Conservation (phyloP, 179 eudicot genomes). For the Dionaea muscipula region DNA sequence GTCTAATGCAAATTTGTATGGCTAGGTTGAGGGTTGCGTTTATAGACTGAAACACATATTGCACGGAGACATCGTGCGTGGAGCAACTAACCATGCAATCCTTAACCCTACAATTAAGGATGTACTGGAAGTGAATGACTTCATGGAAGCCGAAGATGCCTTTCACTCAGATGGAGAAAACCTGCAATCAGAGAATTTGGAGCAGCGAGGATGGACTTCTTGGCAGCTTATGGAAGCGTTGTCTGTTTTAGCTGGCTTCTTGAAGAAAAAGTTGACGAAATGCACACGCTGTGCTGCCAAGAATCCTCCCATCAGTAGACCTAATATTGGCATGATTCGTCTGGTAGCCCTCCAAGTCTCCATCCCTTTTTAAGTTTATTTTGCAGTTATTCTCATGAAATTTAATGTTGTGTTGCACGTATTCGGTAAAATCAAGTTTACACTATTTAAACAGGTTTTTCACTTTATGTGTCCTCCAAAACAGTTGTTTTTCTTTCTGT, state of each 20-base stretch:
- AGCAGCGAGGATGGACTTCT: slow-evolving; percentile 53
- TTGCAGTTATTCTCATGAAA: no score
- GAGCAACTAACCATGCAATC: slow-evolving; percentile 22
- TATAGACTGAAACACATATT: slow-evolving; percentile 46
- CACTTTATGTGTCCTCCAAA: no score
- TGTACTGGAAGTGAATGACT: neutral
- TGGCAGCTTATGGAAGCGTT: slow-evolving; percentile 59
- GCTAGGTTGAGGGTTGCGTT: slow-evolving; percentile 51
- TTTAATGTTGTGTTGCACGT: no score
- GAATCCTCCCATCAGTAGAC: slow-evolving; percentile 57
- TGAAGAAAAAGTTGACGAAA: slow-evolving; percentile 21
- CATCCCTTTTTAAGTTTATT: neutral
- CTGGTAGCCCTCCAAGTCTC: slow-evolving; percentile 36
- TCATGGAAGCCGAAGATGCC: slow-evolving; percentile 29
- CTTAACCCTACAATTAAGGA: neutral
- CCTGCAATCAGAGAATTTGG: slow-evolving; percentile 10
- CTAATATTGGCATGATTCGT: slow-evolving; percentile 80
- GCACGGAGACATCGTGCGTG: slow-evolving; percentile 55
- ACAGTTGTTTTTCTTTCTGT: no score
- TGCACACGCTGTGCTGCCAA: slow-evolving; percentile 37
- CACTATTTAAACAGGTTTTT: no score
- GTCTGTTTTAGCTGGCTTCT: slow-evolving; percentile 36
- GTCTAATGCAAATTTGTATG: neutral
- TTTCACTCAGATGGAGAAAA: slow-evolving; percentile 16
- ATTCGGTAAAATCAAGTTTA: no score